Evolutionary conservation across 805 yeast genomes (phyloP), one percentile per base, ranked within the genome.

Genomic region (Spathaspora girioi): DNA sequence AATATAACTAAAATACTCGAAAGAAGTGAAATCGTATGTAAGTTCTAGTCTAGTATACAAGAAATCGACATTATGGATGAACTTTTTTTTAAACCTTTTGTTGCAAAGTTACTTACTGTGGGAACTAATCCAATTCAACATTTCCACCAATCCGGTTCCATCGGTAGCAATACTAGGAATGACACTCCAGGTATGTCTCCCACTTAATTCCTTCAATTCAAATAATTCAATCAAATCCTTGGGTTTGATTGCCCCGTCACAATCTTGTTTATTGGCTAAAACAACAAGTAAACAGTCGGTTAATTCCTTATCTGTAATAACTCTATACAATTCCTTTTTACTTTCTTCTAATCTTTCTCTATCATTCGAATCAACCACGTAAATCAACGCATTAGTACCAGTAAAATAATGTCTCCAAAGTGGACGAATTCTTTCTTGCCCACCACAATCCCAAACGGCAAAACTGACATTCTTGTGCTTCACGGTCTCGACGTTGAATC

Each of bases 361-460:
- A 68, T 91, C 96, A 7, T 87, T 82, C 5, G 90, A 80, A 69
- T 92, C 98, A 54, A 92, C 86, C 50, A 92, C 97, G 67, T 89
- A 92, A 50, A 92, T 89, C 52, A 92, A 78, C 9, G 96, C 97
- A 64, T 90, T 87, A 4, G 97, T 89, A 38, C 96, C 96, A 11
- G 96, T 88, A 70, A 87, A 90, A 71, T 92, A 92, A 66, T 92
- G 97, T 69, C 97, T 83, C 97, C 98, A 92, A 52, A 92, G 76
- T 0, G 96, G 96, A 64, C 97, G 82, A 59, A 91, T 81, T 68
- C 96, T 78, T 62, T 88, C 96, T 74, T 90, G 97, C 66, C 97
- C 97, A 71, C 97, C 97, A 54, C 94, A 94, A 69, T 89, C 96
- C 96, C 96, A 89, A 65, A 89, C 91, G 54, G 90, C 89, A 73